Conservation (phyloP, 306 rosid species). For the Fagus sylvatica region DNA sequence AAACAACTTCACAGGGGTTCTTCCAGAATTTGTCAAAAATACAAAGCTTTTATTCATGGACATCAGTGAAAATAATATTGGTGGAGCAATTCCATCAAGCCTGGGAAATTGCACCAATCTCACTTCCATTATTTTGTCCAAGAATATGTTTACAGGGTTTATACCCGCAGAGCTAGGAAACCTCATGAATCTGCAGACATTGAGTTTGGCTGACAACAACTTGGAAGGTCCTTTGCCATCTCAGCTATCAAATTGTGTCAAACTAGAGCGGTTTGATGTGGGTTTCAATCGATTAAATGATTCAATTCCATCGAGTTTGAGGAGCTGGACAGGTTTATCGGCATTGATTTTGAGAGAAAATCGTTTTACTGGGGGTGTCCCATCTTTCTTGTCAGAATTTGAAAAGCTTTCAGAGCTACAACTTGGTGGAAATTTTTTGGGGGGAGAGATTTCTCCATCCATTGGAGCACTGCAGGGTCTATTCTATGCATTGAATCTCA, state of each 20-base stretch:
- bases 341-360: constrained; percentile 63
- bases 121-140: constrained; percentile 50
- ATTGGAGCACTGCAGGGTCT: constrained; percentile 60
- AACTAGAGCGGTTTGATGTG: constrained; percentile 50
- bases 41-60: constrained; percentile 43
- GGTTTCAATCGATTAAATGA: constrained; percentile 77
- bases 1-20: constrained; percentile 55
- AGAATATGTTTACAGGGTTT: constrained; percentile 50
- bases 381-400: constrained; percentile 48
- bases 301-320: constrained; percentile 54
- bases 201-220: constrained; percentile 57
- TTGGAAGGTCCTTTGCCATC: constrained; percentile 70
- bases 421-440: constrained; percentile 74
- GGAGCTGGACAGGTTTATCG: constrained; percentile 53
- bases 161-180: constrained; percentile 68
- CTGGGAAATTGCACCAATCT: constrained; percentile 58
- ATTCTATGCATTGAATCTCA: constrained; percentile 61
- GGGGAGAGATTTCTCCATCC: constrained; percentile 65
- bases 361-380: constrained; percentile 60
- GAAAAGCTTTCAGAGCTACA: constrained; percentile 51
- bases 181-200: constrained; percentile 48
- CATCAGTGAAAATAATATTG: constrained; percentile 52
- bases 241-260: constrained; percentile 57
- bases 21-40: constrained; percentile 54
- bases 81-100: constrained; percentile 62